Evolutionary conservation across 2,329 filamentous ascomycete genomes (phyloP), one percentile per base, ranked within the genome.

Genomic region (Venturia nashicola): DNA sequence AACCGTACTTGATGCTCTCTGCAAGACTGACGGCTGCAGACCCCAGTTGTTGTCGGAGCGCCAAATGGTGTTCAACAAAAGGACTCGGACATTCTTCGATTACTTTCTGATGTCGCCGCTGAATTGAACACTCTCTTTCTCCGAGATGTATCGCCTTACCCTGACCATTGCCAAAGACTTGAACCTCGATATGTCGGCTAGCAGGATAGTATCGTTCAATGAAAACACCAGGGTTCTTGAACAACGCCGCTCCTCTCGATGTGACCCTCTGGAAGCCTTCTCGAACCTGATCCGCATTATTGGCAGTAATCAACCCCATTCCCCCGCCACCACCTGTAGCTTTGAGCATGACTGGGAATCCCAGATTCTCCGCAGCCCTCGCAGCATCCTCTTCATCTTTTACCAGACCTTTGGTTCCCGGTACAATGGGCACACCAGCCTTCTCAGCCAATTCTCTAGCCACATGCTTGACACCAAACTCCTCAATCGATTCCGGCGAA

Each of bases 51-150:
- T 77, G 83, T 73, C 70, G 87, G 79, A 84, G 85, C 81, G 73
- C 72, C 0, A 73, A 72, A 62, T 80, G 75, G 51, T 70, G 75
- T 60, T 76, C 74, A 0, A 84, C 76, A 65, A 86, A 86, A 0
- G 91, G 90, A 16, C 89, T 90, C 0, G 91, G 91, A 3, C 88
- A 91, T 75, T 96, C 91, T 73, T 96, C 91, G 27, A 96, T 82
- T 51, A 64, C 62, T 77, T 96, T 96, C 73, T 96, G 91, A 72
- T 96, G 91, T 48, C 91, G 79, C 67, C 91, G 79, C 76, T 96
- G 91, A 14, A 96, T 82, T 61, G 89, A 93, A 75, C 91, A 96
- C 73, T 96, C 91, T 64, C 91, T 81, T 76, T 96, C 91, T 23
- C 91, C 90, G 39, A 96, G 83, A n/a, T 88, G 86, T 11, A 96